These are phyloP conservation scores for Balamuthia mandrillaris DNA, from an alignment of 208 protist species.

Conservation along the genomic window DNA sequence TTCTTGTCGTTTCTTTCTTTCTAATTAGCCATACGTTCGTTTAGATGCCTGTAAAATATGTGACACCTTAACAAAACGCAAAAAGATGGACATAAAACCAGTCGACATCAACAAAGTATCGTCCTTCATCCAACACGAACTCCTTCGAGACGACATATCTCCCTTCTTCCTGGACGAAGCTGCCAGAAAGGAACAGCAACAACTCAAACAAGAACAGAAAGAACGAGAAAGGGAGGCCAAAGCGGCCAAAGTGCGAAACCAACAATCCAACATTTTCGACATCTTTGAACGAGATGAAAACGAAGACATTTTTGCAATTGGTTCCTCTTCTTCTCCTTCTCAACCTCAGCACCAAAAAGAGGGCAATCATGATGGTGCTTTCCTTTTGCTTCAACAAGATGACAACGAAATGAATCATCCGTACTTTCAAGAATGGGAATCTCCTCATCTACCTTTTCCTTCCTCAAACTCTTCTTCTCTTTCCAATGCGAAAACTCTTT, in stretches of 20 bases:
- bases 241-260: background rate
- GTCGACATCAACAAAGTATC: slow-evolving; percentile 12
- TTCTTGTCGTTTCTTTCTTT: background rate
- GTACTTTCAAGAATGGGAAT: too few species aligned
- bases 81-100: background rate
- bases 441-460: too few species aligned
- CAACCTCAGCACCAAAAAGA: too few species aligned
- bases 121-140: background rate
- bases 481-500: too few species aligned
- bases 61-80: background rate
- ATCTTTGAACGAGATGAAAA: too few species aligned
- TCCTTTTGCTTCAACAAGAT: too few species aligned
- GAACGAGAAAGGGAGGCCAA: background rate
- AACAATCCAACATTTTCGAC: background rate
- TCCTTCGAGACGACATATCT: background rate
- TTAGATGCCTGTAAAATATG: background rate
- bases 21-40: background rate
- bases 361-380: too few species aligned
- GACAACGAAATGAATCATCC: too few species aligned
- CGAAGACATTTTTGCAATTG: too few species aligned
- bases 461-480: too few species aligned
- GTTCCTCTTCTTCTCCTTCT: too few species aligned
- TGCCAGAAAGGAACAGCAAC: background rate
- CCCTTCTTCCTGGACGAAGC: background rate
- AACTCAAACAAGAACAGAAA: background rate